Percentiles rank a stretch among this genome's conserved stretches.
Evolutionary conservation across 106 monocot species (phyloP).

Genomic region (Platanthera guangdongensis): DNA sequence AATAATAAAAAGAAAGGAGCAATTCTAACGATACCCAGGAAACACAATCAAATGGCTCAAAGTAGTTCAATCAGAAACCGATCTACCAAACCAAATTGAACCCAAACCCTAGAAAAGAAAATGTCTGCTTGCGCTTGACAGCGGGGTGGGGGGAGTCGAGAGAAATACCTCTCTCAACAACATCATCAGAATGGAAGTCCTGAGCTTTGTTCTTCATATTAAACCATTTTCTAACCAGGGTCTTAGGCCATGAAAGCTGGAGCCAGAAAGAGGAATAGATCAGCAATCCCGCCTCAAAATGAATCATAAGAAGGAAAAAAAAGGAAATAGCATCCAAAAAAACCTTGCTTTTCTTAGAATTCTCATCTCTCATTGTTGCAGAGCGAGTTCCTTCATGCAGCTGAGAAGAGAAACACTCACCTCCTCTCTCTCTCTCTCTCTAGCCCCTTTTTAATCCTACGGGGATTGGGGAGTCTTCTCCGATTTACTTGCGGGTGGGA

Average conservation of each 20-base stretch:
- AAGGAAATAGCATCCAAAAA: not conserved
- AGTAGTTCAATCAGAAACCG: conserved; percentile 4
- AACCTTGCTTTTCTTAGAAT: conserved; percentile 87
- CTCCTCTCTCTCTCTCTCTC: not conserved
- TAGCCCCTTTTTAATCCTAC: too few species aligned
- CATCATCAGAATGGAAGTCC: conserved; percentile 81
- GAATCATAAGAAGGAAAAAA: not conserved
- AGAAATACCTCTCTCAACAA: conserved; percentile 47
- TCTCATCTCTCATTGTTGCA: conserved; percentile 89
- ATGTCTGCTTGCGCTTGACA: not conserved
- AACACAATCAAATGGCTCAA: not conserved
- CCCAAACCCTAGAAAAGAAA: conserved; percentile 9
- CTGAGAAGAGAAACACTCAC: not conserved
- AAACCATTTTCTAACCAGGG: conserved; percentile 91
- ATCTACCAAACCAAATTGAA: not conserved
- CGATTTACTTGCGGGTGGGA: not conserved
- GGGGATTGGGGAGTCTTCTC: too few species aligned
- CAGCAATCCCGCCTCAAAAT: conserved; percentile 10
- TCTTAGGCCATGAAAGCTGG: conserved; percentile 94
- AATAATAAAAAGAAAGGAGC: not conserved
- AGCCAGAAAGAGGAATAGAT: conserved; percentile 11
- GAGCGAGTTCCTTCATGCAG: conserved; percentile 52
- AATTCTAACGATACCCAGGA: not conserved
- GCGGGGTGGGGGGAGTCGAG: not conserved
- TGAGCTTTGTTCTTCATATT: conserved; percentile 89